Base-by-base conservation (phyloP, 2,329 filamentous ascomycete genomes). In the Daldinia sp. region DNA sequence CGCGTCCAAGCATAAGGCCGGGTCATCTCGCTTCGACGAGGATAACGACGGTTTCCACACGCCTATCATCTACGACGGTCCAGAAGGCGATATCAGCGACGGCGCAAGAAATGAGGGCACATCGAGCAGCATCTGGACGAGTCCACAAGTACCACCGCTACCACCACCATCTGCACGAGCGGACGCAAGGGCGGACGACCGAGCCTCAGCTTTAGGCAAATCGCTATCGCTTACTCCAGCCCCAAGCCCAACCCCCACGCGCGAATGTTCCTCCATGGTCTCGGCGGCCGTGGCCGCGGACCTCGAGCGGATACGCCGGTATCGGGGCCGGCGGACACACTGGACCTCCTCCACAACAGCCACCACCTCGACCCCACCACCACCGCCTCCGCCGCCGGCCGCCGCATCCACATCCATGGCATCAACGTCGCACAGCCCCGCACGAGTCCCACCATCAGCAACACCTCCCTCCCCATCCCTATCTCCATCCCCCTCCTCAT, bases 251-350 rank as follows among this genome's bases (percentile, higher is more conserved):
- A 7, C 25, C 1, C 47, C 19, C 30, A 34, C 41, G 2, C 47
- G 17, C 11, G 47, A 32, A 25, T 5, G 11, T 3, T 19, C 19
- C 29, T 21, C 43, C 9, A 17, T 32, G 10, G 47, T 54, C n/a
- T 52, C 63, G 4, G 50, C 53, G 1, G 50, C 58, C 21, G 50
- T 57, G n/a, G 59, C 55, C n/a, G 60, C 56, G 30, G 63, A 66
- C 37, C 60, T 66, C 0, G 63, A 63, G 35, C 63, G 63, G 27
- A 54, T 66, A 43, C 60, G 63, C 15, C 55, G 51, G 27, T 66
- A 63, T 43, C 53, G 56, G 19, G 51, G 53, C 11, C 50, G 58
- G 32, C 63, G 43, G 10, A 43, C 35, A 25, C 21, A 51, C 9
- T 49, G 50, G 34, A n/a, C n/a, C n/a, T 25, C 61, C 19, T 11